These are phyloP conservation scores for Jamesozyma jinghongensis DNA, from an alignment of 805 yeast species.

Conservation along the genomic window DNA sequence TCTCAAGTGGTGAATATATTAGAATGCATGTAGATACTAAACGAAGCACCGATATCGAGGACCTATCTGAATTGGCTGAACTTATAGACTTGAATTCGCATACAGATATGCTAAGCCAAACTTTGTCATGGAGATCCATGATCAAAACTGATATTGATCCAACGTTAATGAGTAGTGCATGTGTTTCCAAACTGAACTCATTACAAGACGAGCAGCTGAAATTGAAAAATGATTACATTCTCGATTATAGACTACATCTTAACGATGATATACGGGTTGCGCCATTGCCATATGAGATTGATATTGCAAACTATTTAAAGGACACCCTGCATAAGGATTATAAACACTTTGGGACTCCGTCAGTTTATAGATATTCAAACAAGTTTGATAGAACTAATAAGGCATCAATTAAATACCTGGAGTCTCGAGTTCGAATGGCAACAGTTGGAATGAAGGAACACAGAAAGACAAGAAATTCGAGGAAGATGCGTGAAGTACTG, in stretches of 20 bases:
- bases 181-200: background rate
- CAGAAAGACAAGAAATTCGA: conserved; percentile 24
- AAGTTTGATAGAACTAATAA: conserved; percentile 7
- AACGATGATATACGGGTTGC: conserved; percentile 9
- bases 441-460: background rate
- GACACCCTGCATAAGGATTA: background rate
- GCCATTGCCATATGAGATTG: conserved; percentile 19
- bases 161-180: conserved; percentile 16
- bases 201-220: conserved; percentile 17
- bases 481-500: conserved; percentile 18
- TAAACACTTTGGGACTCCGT: background rate
- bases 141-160: conserved; percentile 16
- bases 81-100: conserved; percentile 15
- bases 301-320: conserved; percentile 9
- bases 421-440: conserved; percentile 10
- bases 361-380: background rate
- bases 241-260: conserved; percentile 21
- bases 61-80: conserved; percentile 5
- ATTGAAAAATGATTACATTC: conserved; percentile 20
- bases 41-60: background rate
- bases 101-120: conserved; percentile 12
- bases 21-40: background rate
- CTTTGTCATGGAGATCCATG: conserved; percentile 13
- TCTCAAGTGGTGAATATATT: conserved; percentile 3
- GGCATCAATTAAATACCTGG: conserved; percentile 10